Conservation (phyloP, 2,329 filamentous ascomycete species). For the Diaporthe vaccinii region DNA sequence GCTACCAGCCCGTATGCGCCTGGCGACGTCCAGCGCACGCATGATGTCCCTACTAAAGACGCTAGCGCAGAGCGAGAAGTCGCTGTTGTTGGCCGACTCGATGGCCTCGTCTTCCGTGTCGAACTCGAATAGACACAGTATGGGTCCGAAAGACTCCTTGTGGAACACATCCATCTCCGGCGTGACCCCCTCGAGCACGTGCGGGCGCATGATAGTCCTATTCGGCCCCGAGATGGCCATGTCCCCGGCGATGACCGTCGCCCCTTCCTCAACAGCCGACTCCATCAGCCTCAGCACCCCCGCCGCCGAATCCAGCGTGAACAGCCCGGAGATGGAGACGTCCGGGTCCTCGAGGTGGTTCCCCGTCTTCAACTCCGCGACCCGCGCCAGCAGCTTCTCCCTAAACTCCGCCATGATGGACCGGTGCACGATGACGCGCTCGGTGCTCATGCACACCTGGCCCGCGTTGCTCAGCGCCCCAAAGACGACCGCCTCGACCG, state of each 20-base stretch:
- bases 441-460: constrained; percentile 79
- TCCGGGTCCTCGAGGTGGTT: constrained; percentile 46
- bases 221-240: constrained; percentile 48
- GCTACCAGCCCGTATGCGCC: constrained; percentile 67
- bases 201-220: constrained; percentile 65
- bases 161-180: constrained; percentile 76
- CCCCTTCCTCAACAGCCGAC: constrained; percentile 70
- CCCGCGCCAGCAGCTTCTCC: constrained; percentile 47
- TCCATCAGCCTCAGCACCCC: constrained; percentile 56
- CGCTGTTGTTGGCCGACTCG: constrained; percentile 75
- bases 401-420: constrained; percentile 66
- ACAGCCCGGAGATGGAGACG: constrained; percentile 48
- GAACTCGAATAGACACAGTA: constrained; percentile 71
- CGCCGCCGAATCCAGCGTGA: constrained; percentile 43
- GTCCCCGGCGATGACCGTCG: constrained; percentile 68
- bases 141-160: constrained; percentile 76
- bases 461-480: constrained; percentile 74
- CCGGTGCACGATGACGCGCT: constrained; percentile 74
- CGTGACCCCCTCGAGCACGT: constrained; percentile 72
- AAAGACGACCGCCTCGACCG: constrained; percentile 69
- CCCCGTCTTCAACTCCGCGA: constrained; percentile 46
- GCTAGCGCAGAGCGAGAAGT: constrained; percentile 75
- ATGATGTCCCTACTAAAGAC: constrained; percentile 75
- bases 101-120: constrained; percentile 74
- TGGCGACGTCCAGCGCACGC: constrained; percentile 64